phyloP scores from a whole-genome alignment of 192 early-diverging fungal genomes.

The Chytriomyces hyalinus region DNA sequence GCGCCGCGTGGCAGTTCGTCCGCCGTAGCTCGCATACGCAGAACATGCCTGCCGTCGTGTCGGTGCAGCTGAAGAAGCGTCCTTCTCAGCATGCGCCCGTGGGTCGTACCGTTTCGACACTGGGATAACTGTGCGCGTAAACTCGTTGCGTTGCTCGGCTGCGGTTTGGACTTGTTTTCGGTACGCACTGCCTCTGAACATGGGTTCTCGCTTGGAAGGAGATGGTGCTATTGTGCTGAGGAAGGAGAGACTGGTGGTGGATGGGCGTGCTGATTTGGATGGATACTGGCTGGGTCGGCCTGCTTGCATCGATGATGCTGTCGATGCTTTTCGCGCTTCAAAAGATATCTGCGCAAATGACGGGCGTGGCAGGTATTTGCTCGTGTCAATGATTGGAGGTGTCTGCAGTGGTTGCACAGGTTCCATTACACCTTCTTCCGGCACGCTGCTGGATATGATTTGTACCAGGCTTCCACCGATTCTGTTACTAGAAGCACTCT shows the following conservation, averaged over 20 bases:
- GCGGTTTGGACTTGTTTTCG: not conserved
- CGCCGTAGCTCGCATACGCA: too few species aligned
- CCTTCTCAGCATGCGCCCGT: not conserved
- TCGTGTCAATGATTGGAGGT: too few species aligned
- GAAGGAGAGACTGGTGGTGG: not conserved
- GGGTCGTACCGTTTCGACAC: not conserved
- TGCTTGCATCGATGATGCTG: not conserved
- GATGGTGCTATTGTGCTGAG: not conserved
- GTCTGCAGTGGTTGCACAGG: not conserved
- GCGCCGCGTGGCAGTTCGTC: too few species aligned
- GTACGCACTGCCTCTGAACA: not conserved
- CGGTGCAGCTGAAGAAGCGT: not conserved
- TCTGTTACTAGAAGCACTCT: not conserved
- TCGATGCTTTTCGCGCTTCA: not conserved
- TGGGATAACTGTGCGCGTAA: not conserved
- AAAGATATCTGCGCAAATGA: not conserved
- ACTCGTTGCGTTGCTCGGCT: not conserved
- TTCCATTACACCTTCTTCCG: not conserved
- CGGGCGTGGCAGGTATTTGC: too few species aligned
- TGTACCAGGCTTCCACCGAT: too few species aligned
- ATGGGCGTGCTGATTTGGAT: not conserved
- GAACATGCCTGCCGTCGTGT: slow-evolving; percentile 7
- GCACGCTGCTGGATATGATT: too few species aligned
- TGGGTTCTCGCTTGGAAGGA: not conserved
- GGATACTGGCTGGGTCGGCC: not conserved